These are phyloP conservation scores for Plantago major DNA, from an alignment of 257 asterid species.

Conservation along the genomic window DNA sequence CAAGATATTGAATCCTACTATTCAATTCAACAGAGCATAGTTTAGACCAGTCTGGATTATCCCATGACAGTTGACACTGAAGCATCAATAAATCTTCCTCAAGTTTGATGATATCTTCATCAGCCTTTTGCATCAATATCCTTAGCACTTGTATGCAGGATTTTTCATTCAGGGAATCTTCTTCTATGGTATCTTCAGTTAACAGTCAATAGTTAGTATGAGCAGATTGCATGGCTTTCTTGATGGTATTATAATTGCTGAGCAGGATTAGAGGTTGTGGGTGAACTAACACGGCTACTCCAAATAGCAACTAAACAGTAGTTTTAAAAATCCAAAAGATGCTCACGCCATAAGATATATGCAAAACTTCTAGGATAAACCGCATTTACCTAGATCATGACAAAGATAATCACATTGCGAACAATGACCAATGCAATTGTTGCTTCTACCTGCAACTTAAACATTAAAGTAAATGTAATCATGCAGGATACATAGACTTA, in stretches of 20 bases:
- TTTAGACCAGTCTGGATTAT: conserved; percentile 39
- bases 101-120: conserved; percentile 41
- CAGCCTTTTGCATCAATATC: conserved; percentile 41
- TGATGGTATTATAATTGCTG: conserved; percentile 9
- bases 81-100: conserved; percentile 48
- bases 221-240: conserved; percentile 12
- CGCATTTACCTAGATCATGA: conserved; percentile 15
- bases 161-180: conserved; percentile 50
- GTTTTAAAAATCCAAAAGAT: conserved; percentile 20
- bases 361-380: conserved; percentile 6
- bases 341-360: conserved; percentile 1
- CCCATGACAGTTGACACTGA: conserved; percentile 38
- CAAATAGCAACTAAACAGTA: conserved; percentile 9
- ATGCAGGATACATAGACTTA: too few species aligned
- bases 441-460: conserved; percentile 9
- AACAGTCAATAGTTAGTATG: conserved; percentile 13
- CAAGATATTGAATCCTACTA: conserved; percentile 33
- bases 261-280: conserved; percentile 13
- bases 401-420: conserved; percentile 16
- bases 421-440: conserved; percentile 9
- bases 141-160: conserved; percentile 46
- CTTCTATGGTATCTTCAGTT: conserved; percentile 44
- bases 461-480: background rate
- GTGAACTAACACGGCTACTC: conserved; percentile 27
- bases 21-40: conserved; percentile 30